Evolutionary conservation across 202 grass and related monocot genomes (phyloP).

Genomic region (Saccharum hybrid): DNA sequence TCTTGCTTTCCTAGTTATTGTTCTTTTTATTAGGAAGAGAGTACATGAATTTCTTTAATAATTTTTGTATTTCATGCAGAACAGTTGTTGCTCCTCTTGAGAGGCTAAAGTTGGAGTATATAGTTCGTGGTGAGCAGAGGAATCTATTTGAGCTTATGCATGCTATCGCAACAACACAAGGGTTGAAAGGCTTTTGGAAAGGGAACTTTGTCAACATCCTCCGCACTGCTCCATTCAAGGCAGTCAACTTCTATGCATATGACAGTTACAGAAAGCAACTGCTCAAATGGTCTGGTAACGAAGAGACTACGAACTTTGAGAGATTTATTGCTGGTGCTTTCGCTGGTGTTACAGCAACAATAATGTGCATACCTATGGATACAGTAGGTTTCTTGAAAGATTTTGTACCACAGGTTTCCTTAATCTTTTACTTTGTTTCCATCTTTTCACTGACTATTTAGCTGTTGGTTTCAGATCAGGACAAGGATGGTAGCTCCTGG

Average conservation of each 20-base stretch:
- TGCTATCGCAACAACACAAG: conserved; percentile 76
- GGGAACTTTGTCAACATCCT: conserved; percentile 97
- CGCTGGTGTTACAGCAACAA: conserved; percentile 82
- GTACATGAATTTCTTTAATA: conserved; percentile 5
- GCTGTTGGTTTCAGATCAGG: conserved; percentile 72
- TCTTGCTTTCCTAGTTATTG: conserved; percentile 35
- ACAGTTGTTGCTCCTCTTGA: conserved; percentile 97
- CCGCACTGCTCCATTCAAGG: conserved; percentile 96
- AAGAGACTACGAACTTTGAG: conserved; percentile 96
- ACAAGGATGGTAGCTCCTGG: conserved; percentile 98
- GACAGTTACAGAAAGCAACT: conserved; percentile 90
- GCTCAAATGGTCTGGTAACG: conserved; percentile 77
- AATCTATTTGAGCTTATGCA: conserved; percentile 87
- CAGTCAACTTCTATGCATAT: conserved; percentile 96
- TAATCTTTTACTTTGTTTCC: conserved; percentile 2
- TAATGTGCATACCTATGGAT: conserved; percentile 95
- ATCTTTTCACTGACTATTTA: conserved; percentile 22
- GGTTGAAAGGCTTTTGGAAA: conserved; percentile 96
- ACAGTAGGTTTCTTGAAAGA: conserved; percentile 65
- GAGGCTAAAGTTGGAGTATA: conserved; percentile 96
- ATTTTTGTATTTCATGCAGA: conserved; percentile 63
- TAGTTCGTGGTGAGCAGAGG: conserved; percentile 90
- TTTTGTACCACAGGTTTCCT: background rate
- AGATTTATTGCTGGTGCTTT: conserved; percentile 91
- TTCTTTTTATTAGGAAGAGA: conserved; percentile 8